Conservation (phyloP, 176 grass and related monocot genomes). For the Bonia amplexicaulis region DNA sequence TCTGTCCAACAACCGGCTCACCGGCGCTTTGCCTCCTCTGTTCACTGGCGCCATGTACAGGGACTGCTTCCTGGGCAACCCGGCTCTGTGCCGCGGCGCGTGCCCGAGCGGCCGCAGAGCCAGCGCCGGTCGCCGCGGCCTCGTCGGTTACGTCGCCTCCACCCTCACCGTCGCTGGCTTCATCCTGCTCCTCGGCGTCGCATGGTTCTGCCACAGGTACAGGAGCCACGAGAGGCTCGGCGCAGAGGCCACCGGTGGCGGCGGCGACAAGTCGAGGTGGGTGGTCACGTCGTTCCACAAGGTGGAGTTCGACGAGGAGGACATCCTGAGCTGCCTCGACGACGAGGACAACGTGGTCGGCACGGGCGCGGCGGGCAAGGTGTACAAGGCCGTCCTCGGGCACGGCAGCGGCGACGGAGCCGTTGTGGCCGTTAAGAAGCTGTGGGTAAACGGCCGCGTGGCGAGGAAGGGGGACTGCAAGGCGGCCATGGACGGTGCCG, state of each 20-base stretch:
- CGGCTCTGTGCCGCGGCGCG: conserved; percentile 39
- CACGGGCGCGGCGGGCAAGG: conserved; percentile 54
- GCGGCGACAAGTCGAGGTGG: conserved; percentile 33
- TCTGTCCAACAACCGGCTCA: conserved; percentile 66
- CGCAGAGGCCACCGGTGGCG: background rate
- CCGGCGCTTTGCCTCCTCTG: conserved; percentile 53
- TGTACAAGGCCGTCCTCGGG: conserved; percentile 45
- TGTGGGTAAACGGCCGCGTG: conserved; percentile 1
- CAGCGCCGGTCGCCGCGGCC: background rate
- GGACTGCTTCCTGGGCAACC: conserved; percentile 71
- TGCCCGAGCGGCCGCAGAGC: background rate
- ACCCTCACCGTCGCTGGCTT: background rate
- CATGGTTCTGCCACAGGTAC: conserved; percentile 34
- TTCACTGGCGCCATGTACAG: conserved; percentile 32
- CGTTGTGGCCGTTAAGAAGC: conserved; percentile 51
- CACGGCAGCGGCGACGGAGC: conserved; percentile 13
- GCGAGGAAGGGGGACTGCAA: background rate
- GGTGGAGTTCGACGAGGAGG: conserved; percentile 44
- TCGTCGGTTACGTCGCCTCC: conserved; percentile 10
- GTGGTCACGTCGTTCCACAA: conserved; percentile 55
- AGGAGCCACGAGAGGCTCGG: background rate
- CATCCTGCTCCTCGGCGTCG: conserved; percentile 31
- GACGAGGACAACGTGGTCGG: conserved; percentile 62
- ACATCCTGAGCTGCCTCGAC: conserved; percentile 46
- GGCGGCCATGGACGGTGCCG: background rate